phyloP scores from a whole-genome alignment of 192 early-diverging fungal genomes.

The Mortierella hygrophila region DNA sequence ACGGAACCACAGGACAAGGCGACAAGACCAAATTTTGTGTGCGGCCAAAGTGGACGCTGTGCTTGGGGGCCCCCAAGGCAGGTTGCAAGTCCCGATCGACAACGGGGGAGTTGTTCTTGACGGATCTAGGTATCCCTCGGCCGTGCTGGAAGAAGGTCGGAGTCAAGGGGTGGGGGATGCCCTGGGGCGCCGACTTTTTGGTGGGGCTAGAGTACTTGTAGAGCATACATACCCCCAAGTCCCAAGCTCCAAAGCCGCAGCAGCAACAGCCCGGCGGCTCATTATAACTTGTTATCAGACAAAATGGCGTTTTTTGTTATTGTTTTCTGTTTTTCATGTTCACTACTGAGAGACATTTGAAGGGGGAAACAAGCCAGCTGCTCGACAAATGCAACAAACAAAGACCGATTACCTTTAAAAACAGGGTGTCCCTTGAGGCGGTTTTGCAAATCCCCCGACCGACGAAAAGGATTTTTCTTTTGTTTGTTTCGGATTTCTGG shows the following conservation, averaged over 20 bases:
- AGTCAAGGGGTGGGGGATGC: conserved; percentile 65
- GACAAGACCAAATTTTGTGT: conserved; percentile 65
- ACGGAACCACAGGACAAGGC: conserved; percentile 57
- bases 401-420: neutral
- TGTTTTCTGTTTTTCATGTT: no score
- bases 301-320: no score
- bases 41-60: conserved; percentile 81
- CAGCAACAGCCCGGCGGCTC: neutral
- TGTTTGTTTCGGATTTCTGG: no score
- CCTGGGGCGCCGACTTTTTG: conserved; percentile 73
- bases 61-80: conserved; percentile 78
- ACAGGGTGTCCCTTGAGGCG: neutral
- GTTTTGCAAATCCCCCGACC: conserved; percentile 4
- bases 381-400: neutral
- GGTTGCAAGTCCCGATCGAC: conserved; percentile 69
- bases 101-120: conserved; percentile 81
- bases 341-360: no score
- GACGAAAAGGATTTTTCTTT: neutral
- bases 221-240: neutral
- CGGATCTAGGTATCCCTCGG: conserved; percentile 81
- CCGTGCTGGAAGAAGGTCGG: conserved; percentile 70
- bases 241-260: neutral
- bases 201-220: conserved; percentile 66
- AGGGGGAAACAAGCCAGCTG: neutral
- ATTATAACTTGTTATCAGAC: neutral